Conservation (phyloP, 345 rosid genomes). For the Kandelia obovata region DNA sequence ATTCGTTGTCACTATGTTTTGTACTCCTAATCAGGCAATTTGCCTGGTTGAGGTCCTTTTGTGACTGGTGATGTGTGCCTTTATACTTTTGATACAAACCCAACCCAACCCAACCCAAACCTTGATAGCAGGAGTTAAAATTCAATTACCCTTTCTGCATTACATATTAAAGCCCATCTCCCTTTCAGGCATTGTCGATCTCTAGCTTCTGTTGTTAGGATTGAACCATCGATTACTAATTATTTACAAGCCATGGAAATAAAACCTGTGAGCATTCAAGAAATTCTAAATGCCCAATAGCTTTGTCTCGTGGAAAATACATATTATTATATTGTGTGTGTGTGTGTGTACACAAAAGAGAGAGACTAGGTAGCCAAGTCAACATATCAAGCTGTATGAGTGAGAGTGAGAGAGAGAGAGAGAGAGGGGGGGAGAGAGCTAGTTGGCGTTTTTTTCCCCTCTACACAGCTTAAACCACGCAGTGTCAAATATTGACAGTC, state of each 20-base stretch:
- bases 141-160: too few species aligned
- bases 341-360: neutral
- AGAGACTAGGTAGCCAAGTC: constrained; percentile 34
- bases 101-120: too few species aligned
- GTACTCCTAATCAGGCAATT: neutral
- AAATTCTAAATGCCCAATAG: constrained; percentile 21
- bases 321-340: neutral
- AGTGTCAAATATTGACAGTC: constrained; percentile 32
- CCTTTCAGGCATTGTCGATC: too few species aligned
- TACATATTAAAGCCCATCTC: too few species aligned
- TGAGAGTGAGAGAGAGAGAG: constrained; percentile 21
- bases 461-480: constrained; percentile 59
- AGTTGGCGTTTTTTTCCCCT: constrained; percentile 61
- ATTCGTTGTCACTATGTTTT: too few species aligned
- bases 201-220: too few species aligned
- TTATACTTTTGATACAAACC: too few species aligned
- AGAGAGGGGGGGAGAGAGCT: constrained; percentile 7
- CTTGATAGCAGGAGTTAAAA: too few species aligned
- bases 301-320: constrained; percentile 15
- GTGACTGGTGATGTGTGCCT: too few species aligned
- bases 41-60: neutral
- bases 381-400: constrained; percentile 28
- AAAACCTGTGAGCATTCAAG: constrained; percentile 27
- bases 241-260: neutral
- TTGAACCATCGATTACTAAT: too few species aligned